Base-by-base conservation (phyloP, 1,284 basidiomycete species). In the Ganoderma boninense region DNA sequence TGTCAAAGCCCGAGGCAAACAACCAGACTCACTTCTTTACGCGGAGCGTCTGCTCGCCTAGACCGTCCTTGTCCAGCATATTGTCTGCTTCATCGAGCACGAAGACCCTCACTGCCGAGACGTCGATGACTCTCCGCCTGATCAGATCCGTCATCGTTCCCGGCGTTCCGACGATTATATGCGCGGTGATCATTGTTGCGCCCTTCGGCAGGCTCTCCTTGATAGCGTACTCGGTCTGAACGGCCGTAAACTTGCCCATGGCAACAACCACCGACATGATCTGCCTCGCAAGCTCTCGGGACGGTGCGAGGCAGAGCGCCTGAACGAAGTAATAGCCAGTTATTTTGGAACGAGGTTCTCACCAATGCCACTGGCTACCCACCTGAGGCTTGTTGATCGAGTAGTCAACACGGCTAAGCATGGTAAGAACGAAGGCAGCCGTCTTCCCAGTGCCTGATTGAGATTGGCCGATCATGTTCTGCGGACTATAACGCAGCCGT, bases 371-470 rank as follows among this genome's bases (percentile, higher is more conserved):
- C 14, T n/a, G 60, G 20, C 7, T 49, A 79, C 85, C 69, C 70
- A 95, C 95, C 83, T 98, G 98, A 46, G 97, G 93, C 74, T 93
- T 92, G 74, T 94, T 89, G 68, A 92, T 84, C 43, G 89, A 87
- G 77, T 94, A 96, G 82, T 99, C 96, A 69, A 99, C 89, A 44
- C 97, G 92, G 79, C 94, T 97, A 29, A 99, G 89, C 97, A 99
- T 99, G 38, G 97, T 97, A 67, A 99, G 87, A 16, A 97, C 95
- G 80, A 99, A 99, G 2, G 98, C 98, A 7, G 98, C 98, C 4
- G 98, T 99, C 86, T 99, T 99, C 68, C 98, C 98, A 10, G 98
- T 99, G 56, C 98, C 98, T 32, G 98, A 99, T 81, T 99, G 98
- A 63, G 97, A 98, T 84, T 99, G 98, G 13, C 97, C 98, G 81